Base-by-base conservation (phyloP, 176 grass and related monocot species). In the Oryza punctata region DNA sequence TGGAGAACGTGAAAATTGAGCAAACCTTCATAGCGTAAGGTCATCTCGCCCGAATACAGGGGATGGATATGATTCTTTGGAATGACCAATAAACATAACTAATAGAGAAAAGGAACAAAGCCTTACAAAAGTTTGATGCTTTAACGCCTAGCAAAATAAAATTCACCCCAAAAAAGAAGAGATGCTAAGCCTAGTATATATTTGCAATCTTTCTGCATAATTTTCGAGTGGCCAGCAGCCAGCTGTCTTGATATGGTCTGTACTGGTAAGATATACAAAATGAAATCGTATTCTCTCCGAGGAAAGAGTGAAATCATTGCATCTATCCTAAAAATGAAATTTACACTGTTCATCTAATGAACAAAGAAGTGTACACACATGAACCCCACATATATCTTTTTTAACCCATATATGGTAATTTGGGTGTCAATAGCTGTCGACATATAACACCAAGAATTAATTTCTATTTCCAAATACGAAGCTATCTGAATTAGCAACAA, bases 41-140 rank as follows among this genome's bases (percentile, higher is more conserved):
- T 46, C 54, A 45, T 78, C 87, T 77, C 3, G 11, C 49, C 65
- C 59, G n/a, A 72, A 69, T 82, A 78, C 21, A 67, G 65, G 78
- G 26, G 9, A 18, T 12, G 41, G 41, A 24, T 30, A 7, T 40
- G 7, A 73, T 57, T 18, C 78, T 18, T 10, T 47, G 5, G 19
- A 81, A 57, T 65, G 41, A 13, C 66, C 26, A 71, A 15, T 28
- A 82, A 88, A 75, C 54, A 25, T 16, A 16, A 75, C 19, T 12
- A n/a, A 76, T 26, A 16, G 10, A 45, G 6, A 3, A 27, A 46
- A 65, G 60, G 3, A 67, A 0, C 0, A 21, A 76, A 44, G 7
- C 59, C 25, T 32, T 30, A 8, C 19, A 71, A 63, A 63, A 29
- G 24, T 33, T 72, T 61, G 35, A 13, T 1, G n/a, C 37, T 1